Base-by-base conservation (phyloP, 352 stramenopile species). In the Phytophthora hybrid region DNA sequence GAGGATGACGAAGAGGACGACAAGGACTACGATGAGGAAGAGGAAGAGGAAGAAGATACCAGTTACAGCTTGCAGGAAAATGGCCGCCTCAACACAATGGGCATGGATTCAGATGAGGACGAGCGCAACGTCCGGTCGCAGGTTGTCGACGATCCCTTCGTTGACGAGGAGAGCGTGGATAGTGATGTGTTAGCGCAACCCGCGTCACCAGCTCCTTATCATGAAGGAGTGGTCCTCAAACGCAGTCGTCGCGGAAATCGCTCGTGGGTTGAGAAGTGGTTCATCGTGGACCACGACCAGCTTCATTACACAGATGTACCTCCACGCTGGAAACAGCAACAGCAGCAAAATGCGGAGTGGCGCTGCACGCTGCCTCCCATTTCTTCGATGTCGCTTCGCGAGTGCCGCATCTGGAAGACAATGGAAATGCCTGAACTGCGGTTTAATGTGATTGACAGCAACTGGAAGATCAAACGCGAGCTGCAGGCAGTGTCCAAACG, bases 371-470 rank as follows among this genome's bases (percentile, higher is more conserved):
- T 80, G 29, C 76, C 76, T 37, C 81, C 76, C 5, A 82, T 87
- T 31, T 92, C 88, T 39, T 92, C 85, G 52, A 66, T 95, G 19
- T 82, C 77, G 9, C 73, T 95, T 58, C 83, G 80, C 37, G 86
- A 87, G 53, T 95, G 88, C 56, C 86, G 88, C 16, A 93, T 95
- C 68, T 95, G 88, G 88, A 95, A 95, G 79, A 95, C 88, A 9
- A 92, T 86, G 84, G 88, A 95, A 69, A 95, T 95, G 88, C 85
- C 87, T 18, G 87, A 93, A 66, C 78, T 94, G 41, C 81, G 77
- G 46, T 94, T 95, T 68, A 88, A 95, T 57, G 78, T 95, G 41
- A 81, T 95, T 31, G 84, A 93, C 63, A 83, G 76, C 46, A 88
- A 76, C 57, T 93, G 85, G 85, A 95, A 95, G 77, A 95, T 95